phyloP scores from a whole-genome alignment of 2,329 filamentous ascomycete genomes.

The Rhynchosporium agropyri region DNA sequence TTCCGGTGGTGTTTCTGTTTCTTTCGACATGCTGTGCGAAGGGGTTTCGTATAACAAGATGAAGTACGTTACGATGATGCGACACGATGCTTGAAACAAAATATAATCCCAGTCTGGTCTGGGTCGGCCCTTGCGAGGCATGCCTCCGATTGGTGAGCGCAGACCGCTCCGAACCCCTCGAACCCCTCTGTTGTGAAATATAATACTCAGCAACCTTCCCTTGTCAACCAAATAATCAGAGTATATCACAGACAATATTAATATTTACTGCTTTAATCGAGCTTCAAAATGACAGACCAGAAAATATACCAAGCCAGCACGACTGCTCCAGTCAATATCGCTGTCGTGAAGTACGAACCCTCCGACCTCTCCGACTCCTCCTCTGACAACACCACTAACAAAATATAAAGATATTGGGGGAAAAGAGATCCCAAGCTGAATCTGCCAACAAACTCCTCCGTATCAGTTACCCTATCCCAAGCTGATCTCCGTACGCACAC shows the following conservation, averaged over 20 bases:
- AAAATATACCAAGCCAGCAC: conserved; percentile 87
- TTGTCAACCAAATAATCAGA: conserved; percentile 16
- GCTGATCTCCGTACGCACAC: conserved; percentile 92
- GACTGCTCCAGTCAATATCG: conserved; percentile 96
- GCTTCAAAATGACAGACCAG: conserved; percentile 39
- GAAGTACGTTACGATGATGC: conserved; percentile 23
- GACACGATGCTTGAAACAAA: conserved; percentile 20
- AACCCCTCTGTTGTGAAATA: conserved; percentile 11
- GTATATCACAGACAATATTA: conserved; percentile 6
- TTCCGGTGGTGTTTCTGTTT: conserved; percentile 41
- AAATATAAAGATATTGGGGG: conserved; percentile 75
- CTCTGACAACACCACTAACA: conserved; percentile 25
- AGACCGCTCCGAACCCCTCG: conserved; percentile 29
- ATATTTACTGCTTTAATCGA: conserved; percentile 7
- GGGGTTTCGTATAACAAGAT: background rate
- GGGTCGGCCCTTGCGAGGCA: conserved; percentile 19
- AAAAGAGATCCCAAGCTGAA: conserved; percentile 94
- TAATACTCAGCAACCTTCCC: conserved; percentile 10
- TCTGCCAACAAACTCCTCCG: conserved; percentile 95
- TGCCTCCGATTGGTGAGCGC: conserved; percentile 32
- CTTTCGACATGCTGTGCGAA: conserved; percentile 37
- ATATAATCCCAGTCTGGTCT: conserved; percentile 20
- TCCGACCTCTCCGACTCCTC: conserved; percentile 22
- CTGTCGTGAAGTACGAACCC: conserved; percentile 81
- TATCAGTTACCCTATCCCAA: conserved; percentile 95